Percentiles rank a stretch among this genome's conserved stretches.
Evolutionary conservation across 805 yeast species (phyloP).

Genomic region (Ogataea nakhonphanomensis): DNA sequence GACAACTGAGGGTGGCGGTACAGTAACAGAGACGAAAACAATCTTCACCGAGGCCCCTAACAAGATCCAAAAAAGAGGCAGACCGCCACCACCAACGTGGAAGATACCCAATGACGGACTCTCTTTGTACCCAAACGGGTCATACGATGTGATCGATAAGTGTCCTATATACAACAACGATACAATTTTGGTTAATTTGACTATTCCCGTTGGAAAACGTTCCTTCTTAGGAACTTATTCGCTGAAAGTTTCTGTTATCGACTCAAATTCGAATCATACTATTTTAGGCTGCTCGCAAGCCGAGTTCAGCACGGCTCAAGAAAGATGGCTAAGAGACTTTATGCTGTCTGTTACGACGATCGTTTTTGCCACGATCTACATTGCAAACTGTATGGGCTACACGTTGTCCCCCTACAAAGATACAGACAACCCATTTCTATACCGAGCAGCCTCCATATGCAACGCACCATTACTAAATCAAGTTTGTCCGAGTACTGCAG

Average conservation of each 20-base stretch:
- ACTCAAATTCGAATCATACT: conserved; percentile 35
- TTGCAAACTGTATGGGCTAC: conserved; percentile 34
- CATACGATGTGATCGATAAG: conserved; percentile 7
- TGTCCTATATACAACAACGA: conserved; percentile 32
- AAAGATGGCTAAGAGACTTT: conserved; percentile 36
- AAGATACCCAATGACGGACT: too few species aligned
- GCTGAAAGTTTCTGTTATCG: conserved; percentile 39
- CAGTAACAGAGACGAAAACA: neutral
- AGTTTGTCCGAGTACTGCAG: conserved; percentile 49
- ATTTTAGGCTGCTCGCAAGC: conserved; percentile 46
- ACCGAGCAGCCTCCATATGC: conserved; percentile 55
- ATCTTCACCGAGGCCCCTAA: neutral
- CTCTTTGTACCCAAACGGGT: neutral
- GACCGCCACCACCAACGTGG: too few species aligned
- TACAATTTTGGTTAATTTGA: conserved; percentile 24
- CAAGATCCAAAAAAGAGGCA: neutral
- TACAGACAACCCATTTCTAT: conserved; percentile 48
- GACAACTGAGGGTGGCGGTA: neutral
- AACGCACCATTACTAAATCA: conserved; percentile 53
- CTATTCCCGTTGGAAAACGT: conserved; percentile 20
- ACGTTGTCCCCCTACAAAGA: conserved; percentile 57
- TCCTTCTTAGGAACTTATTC: conserved; percentile 45
- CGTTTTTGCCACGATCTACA: conserved; percentile 38
- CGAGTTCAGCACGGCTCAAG: conserved; percentile 48
- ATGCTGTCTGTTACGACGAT: conserved; percentile 38